Percentiles rank a stretch among this genome's conserved stretches.
Conservation (phyloP, 176 grass and related monocot genomes). For the Avena atlantica region DNA sequence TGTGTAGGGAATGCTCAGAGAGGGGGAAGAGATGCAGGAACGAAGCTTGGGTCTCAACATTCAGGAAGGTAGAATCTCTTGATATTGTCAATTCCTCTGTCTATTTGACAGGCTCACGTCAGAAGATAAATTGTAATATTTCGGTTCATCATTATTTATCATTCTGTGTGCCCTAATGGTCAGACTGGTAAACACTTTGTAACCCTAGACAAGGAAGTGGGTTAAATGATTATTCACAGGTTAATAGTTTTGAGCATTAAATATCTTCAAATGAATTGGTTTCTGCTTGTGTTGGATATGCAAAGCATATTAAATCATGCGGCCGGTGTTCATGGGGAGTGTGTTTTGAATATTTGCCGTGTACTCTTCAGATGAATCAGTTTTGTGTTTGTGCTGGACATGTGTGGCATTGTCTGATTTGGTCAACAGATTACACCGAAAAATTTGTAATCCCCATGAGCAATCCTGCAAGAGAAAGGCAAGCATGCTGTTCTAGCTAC, state of each 20-base stretch:
- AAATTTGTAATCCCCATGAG: background rate
- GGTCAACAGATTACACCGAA: background rate
- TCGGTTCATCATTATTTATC: background rate
- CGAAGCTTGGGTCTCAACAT: background rate
- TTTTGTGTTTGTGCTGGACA: background rate
- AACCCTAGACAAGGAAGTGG: background rate
- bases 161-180: background rate
- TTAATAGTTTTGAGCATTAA: background rate
- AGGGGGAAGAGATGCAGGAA: background rate
- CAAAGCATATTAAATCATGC: background rate
- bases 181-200: background rate
- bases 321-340: background rate
- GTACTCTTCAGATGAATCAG: background rate
- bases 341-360: constrained; percentile 3
- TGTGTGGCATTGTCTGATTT: background rate
- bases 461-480: background rate
- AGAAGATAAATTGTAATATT: constrained; percentile 1
- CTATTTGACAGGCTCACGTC: background rate
- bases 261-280: background rate
- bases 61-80: background rate
- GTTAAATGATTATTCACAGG: background rate
- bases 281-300: background rate
- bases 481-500: background rate
- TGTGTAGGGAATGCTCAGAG: background rate
- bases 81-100: background rate